Evolutionary conservation across 2,329 filamentous ascomycete species (phyloP).

Genomic region (Zasmidium cellare): DNA sequence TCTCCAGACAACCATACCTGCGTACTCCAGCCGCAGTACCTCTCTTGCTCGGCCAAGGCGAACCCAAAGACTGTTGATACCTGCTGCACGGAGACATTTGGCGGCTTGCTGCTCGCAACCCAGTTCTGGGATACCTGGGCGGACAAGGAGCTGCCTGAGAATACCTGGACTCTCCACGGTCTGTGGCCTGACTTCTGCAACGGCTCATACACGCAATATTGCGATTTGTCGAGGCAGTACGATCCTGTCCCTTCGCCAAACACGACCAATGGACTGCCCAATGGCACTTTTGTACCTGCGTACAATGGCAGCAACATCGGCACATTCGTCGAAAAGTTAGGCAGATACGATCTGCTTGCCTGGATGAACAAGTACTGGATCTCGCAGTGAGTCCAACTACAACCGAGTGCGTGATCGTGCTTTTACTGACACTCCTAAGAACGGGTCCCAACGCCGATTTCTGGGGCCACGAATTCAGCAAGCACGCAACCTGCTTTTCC

Average conservation of each 20-base stretch:
- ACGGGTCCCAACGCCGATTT: conserved; percentile 58
- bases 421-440: background rate
- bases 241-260: conserved; percentile 60
- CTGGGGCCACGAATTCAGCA: conserved; percentile 51
- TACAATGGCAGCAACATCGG: conserved; percentile 61
- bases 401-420: background rate
- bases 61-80: conserved; percentile 51
- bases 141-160: conserved; percentile 58
- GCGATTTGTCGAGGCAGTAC: conserved; percentile 64
- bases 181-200: conserved; percentile 58
- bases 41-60: conserved; percentile 54
- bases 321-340: conserved; percentile 60
- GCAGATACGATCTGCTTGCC: conserved; percentile 59
- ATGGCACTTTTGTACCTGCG: conserved; percentile 54
- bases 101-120: conserved; percentile 61
- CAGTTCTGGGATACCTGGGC: conserved; percentile 68
- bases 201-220: conserved; percentile 67
- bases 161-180: conserved; percentile 62
- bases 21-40: conserved; percentile 39
- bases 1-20: conserved; percentile 60
- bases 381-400: conserved; percentile 40
- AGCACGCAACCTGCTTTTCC: conserved; percentile 58
- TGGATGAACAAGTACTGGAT: conserved; percentile 71
- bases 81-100: conserved; percentile 66
- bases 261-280: conserved; percentile 59